Conservation (phyloP, 495 filamentous ascomycete genomes). For the Monascus purpureus region DNA sequence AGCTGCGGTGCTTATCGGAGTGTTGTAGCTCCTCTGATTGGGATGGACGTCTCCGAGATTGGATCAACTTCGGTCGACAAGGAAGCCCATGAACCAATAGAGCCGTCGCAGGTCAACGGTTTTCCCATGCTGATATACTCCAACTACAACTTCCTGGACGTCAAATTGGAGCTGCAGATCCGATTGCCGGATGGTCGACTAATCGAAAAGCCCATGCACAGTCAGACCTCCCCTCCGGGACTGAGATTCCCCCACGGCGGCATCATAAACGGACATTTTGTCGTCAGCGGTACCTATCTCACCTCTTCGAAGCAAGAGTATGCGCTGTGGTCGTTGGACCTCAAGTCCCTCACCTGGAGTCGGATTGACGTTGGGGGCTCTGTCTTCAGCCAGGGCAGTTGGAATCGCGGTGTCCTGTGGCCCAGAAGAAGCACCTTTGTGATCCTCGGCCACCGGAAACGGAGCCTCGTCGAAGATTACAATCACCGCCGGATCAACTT, state of each 20-base stretch:
- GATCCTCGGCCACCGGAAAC: slow-evolving; percentile 81
- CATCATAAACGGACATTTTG: slow-evolving; percentile 85
- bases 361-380: slow-evolving; percentile 91
- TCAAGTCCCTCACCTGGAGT: slow-evolving; percentile 78
- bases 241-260: slow-evolving; percentile 91
- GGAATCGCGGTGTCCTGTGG: slow-evolving; percentile 93
- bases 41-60: slow-evolving; percentile 54
- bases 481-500: slow-evolving; percentile 98
- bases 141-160: slow-evolving; percentile 96
- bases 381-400: slow-evolving; percentile 89
- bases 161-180: slow-evolving; percentile 88
- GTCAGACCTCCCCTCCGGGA: slow-evolving; percentile 74
- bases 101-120: slow-evolving; percentile 36
- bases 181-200: slow-evolving; percentile 72
- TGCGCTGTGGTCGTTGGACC: slow-evolving; percentile 87
- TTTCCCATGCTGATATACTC: slow-evolving; percentile 95
- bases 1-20: slow-evolving; percentile 94
- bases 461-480: slow-evolving; percentile 94
- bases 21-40: slow-evolving; percentile 74
- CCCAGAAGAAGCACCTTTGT: slow-evolving; percentile 85
- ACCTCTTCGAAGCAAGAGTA: slow-evolving; percentile 98
- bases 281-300: slow-evolving; percentile 91
- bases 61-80: slow-evolving; percentile 36
- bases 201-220: slow-evolving; percentile 77
- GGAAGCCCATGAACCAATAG: slow-evolving; percentile 21